Percentiles rank a stretch among this genome's conserved stretches.
These are phyloP conservation scores for Colletotrichum echinochloae DNA, from an alignment of 2,329 filamentous ascomycete species.

Conservation along the genomic window DNA sequence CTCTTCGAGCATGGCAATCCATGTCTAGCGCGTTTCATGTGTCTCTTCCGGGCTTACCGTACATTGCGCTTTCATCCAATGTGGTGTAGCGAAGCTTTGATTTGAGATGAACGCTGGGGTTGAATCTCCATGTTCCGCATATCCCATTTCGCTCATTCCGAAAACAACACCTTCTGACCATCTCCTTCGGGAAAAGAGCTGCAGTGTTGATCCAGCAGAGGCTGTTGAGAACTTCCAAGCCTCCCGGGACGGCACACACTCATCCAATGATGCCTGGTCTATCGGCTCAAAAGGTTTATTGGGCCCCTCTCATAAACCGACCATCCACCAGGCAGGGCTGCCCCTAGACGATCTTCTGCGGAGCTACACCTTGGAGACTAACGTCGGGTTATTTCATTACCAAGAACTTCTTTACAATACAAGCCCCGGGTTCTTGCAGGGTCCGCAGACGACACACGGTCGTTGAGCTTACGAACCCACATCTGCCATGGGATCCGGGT, in stretches of 20 bases:
- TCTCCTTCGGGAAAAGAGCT: conserved; percentile 36
- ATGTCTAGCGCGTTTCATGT: conserved; percentile 42
- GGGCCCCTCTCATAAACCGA: conserved; percentile 16
- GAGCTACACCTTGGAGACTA: conserved; percentile 27
- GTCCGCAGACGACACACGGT: conserved; percentile 10
- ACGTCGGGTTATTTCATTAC: conserved; percentile 36
- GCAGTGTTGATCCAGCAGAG: conserved; percentile 25
- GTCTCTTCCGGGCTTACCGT: conserved; percentile 34
- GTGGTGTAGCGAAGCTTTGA: conserved; percentile 40
- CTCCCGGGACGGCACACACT: conserved; percentile 28
- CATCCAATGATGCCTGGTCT: conserved; percentile 27
- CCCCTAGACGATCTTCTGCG: conserved; percentile 21
- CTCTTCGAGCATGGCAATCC: conserved; percentile 24
- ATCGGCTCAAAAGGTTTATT: conserved; percentile 27
- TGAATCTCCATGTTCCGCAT: conserved; percentile 39
- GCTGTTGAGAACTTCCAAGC: conserved; percentile 19
- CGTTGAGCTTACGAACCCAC: conserved; percentile 26
- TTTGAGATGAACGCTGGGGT: conserved; percentile 42
- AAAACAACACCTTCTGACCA: conserved; percentile 37
- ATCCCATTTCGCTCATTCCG: conserved; percentile 41
- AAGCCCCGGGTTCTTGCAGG: conserved; percentile 23
- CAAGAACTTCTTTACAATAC: conserved; percentile 11
- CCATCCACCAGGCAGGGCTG: conserved; percentile 19
- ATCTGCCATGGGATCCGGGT: conserved; percentile 29
- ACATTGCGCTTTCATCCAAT: conserved; percentile 19